Evolutionary conservation across 2,329 filamentous ascomycete genomes (phyloP), one percentile per base, ranked within the genome.

Genomic region (Aureobasidium namibiae): DNA sequence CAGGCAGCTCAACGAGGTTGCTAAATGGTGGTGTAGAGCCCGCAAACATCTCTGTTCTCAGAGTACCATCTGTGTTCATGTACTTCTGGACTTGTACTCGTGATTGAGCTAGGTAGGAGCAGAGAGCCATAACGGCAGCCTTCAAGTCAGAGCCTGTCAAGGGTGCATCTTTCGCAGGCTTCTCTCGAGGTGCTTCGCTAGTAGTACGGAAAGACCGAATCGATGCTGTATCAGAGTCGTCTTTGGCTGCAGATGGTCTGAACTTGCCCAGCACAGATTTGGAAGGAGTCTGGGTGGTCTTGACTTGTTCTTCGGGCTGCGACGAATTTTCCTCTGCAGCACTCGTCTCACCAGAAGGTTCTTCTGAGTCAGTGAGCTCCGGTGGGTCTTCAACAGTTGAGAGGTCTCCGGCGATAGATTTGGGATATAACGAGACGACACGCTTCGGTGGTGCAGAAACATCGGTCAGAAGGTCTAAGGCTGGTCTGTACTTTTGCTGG

Each of bases 391-490:
- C 78, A 64, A 85, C 77, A 1, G 78, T 80, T 0, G 90, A 91
- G 1, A 95, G 74, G 24, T 90, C 84, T 0, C 94, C 94, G 0
- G 92, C 88, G 64, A 99, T 95, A 9, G 85, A 79, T 61, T 80
- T 85, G 1, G 94, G 94, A 66, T 91, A 99, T 10, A 97, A 74
- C 41, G 83, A 84, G 62, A 99, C 85, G 3, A 97, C 94, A 53
- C 89, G 82, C 69, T 95, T 90, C 0, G 94, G 92, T 0, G 94
- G 90, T 0, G 94, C 92, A 66, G 90, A 85, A 2, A 96, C 90
- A 57, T 94, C 88, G 3, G 89, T 89, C 74, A 97, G 97, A 1
- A 99, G 75, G 65, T 97, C 92, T 75, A 99, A 82, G 1, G 92
- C 87, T 52, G 91, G 86, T 39, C 87, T 82, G 68, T 92, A 99